A percentile compares a stretch with the other conserved stretches of the same genome.
phyloP scores from a whole-genome alignment of 2,329 filamentous ascomycete species.

The Dothiorella sarmentorum region DNA sequence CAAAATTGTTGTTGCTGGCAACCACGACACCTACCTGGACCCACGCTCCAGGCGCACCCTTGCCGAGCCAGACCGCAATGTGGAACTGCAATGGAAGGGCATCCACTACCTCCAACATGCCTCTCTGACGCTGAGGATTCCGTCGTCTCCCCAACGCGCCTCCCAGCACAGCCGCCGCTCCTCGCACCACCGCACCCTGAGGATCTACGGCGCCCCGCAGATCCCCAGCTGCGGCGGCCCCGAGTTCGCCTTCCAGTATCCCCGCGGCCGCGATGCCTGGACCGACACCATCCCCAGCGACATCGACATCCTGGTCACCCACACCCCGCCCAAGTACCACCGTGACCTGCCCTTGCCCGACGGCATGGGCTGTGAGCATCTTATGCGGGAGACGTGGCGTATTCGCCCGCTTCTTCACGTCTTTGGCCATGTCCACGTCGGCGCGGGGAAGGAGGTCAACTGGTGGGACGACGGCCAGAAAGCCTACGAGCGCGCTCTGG shows the following conservation, averaged over 20 bases:
- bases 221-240: conserved; percentile 71
- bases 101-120: conserved; percentile 75
- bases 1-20: conserved; percentile 81
- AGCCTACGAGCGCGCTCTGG: conserved; percentile 65
- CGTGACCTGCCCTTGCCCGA: conserved; percentile 57
- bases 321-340: conserved; percentile 73
- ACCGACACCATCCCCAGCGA: conserved; percentile 64
- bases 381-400: conserved; percentile 70
- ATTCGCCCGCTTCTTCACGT: conserved; percentile 70
- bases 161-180: conserved; percentile 33
- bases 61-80: conserved; percentile 52
- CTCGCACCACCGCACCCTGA: conserved; percentile 53
- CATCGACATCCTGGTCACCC: conserved; percentile 77
- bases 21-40: conserved; percentile 87
- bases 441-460: conserved; percentile 64
- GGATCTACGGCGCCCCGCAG: conserved; percentile 77
- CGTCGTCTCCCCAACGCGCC: conserved; percentile 20
- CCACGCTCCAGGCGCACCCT: conserved; percentile 53
- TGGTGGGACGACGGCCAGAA: conserved; percentile 73
- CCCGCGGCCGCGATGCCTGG: conserved; percentile 65
- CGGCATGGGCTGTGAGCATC: conserved; percentile 65
- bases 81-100: conserved; percentile 60
- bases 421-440: conserved; percentile 82
- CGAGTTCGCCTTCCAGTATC: conserved; percentile 76
- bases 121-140: conserved; percentile 61